Conservation (phyloP, 108 stramenopile genomes). For the Nitzschia sp. region DNA sequence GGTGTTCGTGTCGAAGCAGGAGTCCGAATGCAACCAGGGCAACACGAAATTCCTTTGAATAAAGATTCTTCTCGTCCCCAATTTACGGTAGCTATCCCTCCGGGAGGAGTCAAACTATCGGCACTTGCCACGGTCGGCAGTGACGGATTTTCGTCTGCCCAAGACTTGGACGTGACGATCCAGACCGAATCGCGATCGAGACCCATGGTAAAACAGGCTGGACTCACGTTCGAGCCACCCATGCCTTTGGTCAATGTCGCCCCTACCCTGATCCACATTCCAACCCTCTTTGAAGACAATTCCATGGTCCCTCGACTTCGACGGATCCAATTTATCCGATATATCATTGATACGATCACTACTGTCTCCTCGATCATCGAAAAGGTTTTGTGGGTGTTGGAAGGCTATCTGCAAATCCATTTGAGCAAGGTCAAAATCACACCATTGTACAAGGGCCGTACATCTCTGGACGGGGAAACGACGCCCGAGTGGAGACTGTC, state of each 20-base stretch:
- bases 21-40: slow-evolving; percentile 61
- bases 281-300: slow-evolving; percentile 80
- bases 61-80: slow-evolving; percentile 81
- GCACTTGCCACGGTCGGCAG: slow-evolving; percentile 57
- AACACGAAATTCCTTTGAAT: slow-evolving; percentile 79
- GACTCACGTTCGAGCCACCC: slow-evolving; percentile 76
- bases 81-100: slow-evolving; percentile 57
- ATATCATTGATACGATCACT: slow-evolving; percentile 55
- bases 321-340: slow-evolving; percentile 60
- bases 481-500: slow-evolving; percentile 72
- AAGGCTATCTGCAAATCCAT: slow-evolving; percentile 76
- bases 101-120: slow-evolving; percentile 63
- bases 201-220: slow-evolving; percentile 79
- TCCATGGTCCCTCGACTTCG: slow-evolving; percentile 47
- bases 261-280: slow-evolving; percentile 87
- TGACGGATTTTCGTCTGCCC: slow-evolving; percentile 57
- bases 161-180: slow-evolving; percentile 69
- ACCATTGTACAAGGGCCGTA: slow-evolving; percentile 61
- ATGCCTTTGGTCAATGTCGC: slow-evolving; percentile 77
- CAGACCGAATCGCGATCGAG: slow-evolving; percentile 57
- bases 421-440: slow-evolving; percentile 66
- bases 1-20: slow-evolving; percentile 60
- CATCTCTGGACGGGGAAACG: slow-evolving; percentile 21
- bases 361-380: slow-evolving; percentile 72
- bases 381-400: slow-evolving; percentile 79